Percentiles rank a stretch among this genome's conserved stretches.
phyloP scores from a whole-genome alignment of 208 protist genomes.

The Leishmania major region DNA sequence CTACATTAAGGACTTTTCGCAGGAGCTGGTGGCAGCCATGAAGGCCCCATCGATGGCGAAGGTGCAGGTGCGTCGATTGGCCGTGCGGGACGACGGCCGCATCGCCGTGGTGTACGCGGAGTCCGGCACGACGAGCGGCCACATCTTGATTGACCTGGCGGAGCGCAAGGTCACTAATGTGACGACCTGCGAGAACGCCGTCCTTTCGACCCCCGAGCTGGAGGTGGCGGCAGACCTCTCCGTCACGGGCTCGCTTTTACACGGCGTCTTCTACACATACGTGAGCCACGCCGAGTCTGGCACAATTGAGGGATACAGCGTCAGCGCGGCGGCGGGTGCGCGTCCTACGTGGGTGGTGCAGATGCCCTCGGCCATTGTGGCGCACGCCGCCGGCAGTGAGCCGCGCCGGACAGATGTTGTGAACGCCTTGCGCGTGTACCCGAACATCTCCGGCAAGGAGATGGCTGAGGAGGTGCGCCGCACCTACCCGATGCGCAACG shows the following conservation, averaged over 20 bases:
- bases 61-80: conserved; percentile 43
- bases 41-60: conserved; percentile 43
- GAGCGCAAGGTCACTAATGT: conserved; percentile 13
- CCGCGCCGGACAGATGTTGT: conserved; percentile 56
- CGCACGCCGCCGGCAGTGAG: conserved; percentile 61
- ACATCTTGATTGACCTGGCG: conserved; percentile 29
- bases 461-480: conserved; percentile 78
- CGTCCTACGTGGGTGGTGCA: conserved; percentile 59
- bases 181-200: conserved; percentile 13
- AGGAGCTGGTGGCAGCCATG: conserved; percentile 38
- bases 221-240: conserved; percentile 42
- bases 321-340: conserved; percentile 31
- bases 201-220: conserved; percentile 29
- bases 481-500: conserved; percentile 83
- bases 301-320: conserved; percentile 59
- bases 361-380: conserved; percentile 67
- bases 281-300: conserved; percentile 39
- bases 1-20: conserved; percentile 62
- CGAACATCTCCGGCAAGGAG: conserved; percentile 63
- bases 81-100: conserved; percentile 26
- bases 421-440: conserved; percentile 81
- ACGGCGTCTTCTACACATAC: conserved; percentile 43
- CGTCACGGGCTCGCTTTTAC: conserved; percentile 33
- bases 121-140: conserved; percentile 13
- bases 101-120: conserved; percentile 25